These are phyloP conservation scores for Trichoderma lentiforme DNA, from an alignment of 2,329 filamentous ascomycete genomes.

Conservation along the genomic window DNA sequence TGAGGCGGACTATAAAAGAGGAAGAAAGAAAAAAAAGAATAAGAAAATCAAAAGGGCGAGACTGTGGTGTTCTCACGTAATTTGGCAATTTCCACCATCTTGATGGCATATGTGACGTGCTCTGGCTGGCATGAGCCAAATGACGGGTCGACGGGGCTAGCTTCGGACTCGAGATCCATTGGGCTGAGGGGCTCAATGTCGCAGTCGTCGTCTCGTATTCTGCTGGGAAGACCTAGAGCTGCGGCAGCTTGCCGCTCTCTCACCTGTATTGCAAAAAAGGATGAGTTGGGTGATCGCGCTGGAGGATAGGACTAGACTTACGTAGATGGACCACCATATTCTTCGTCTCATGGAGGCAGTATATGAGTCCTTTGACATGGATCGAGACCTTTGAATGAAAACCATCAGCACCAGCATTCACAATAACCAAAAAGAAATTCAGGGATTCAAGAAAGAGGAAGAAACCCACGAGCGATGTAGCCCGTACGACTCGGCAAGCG, in stretches of 20 bases:
- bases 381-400: slow-evolving; percentile 25
- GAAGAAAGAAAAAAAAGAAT: neutral
- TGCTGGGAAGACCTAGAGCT: slow-evolving; percentile 35
- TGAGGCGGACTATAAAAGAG: neutral
- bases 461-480: slow-evolving; percentile 39
- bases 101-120: slow-evolving; percentile 35
- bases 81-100: slow-evolving; percentile 38
- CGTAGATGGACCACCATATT: slow-evolving; percentile 55
- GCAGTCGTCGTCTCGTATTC: slow-evolving; percentile 39
- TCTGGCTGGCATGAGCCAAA: slow-evolving; percentile 33
- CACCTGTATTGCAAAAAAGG: slow-evolving; percentile 24
- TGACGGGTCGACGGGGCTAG: slow-evolving; percentile 22
- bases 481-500: slow-evolving; percentile 48
- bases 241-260: slow-evolving; percentile 38
- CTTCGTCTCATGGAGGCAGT: slow-evolving; percentile 39
- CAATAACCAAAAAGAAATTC: too few species aligned
- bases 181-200: slow-evolving; percentile 35
- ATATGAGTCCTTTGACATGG: slow-evolving; percentile 27
- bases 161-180: slow-evolving; percentile 30
- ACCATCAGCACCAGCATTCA: neutral
- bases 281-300: neutral
- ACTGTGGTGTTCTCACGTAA: slow-evolving; percentile 28
- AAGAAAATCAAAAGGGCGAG: neutral
- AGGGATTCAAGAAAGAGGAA: neutral
- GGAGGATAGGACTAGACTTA: slow-evolving; percentile 28